Evolutionary conservation across 225 moss, liverwort and hornwort species (phyloP), one percentile per base, ranked within the genome.

Genomic region (Marchantia paleacea): DNA sequence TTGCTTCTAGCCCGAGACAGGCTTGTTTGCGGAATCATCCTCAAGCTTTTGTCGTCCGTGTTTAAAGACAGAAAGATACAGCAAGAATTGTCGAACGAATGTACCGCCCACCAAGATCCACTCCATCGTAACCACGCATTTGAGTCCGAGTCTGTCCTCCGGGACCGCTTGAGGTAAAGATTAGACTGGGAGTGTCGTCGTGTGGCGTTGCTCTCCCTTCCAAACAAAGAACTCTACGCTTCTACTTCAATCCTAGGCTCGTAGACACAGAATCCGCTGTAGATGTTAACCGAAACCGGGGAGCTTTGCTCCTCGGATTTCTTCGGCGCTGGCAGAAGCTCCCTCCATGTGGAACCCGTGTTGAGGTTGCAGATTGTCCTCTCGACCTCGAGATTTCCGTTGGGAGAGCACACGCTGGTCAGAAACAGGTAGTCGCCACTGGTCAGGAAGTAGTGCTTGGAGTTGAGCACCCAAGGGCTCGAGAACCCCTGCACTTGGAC

Each of bases 281-380:
- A 49, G 61, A 77, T 77, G 50, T 77, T 77, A 11, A 77, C 47
- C 11, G 77, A 31, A 64, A 77, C 62, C 20, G 77, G 77, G 39
- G 77, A 77, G 24, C 47, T 64, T 57, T 61, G 62, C 7, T 64
- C 61, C 1, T 64, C 61, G 10, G 47, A 19, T 8, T 63, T 77
- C 77, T 77, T 77, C 0, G 77, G 77, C 20, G 62, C 49, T 58
- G 77, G 77, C 30, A 77, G 62, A 19, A 77, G 10, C 62, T 77
- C 77, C 62, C 77, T 77, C 77, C 77, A 77, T 12, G 60, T 77
- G 2, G 77, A 77, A 77, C 77, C 77, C 3, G 77, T 77, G 39
- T 60, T 77, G 7, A 77, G 62, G 39, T 77, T 77, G 15, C 77
- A 77, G 29, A 77, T 77, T 0, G 77, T 77, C 63, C 77, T 77